Evolutionary conservation across 129 eudicot genomes (phyloP), one percentile per base, ranked within the genome.

Genomic region (Calendula officinalis): DNA sequence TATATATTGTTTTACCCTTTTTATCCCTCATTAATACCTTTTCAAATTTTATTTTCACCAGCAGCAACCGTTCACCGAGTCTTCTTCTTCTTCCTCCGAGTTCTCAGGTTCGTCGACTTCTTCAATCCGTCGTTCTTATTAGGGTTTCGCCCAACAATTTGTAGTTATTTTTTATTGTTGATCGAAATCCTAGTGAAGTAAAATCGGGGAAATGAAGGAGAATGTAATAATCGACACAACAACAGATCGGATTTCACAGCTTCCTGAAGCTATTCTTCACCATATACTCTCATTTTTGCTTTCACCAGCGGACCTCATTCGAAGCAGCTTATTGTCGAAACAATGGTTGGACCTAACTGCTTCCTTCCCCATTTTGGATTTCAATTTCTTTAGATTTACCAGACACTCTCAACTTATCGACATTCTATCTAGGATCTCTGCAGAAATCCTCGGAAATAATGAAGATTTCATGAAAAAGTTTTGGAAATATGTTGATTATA

Each of bases 311-410:
- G 32, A 51, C 9, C 41, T 56, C 11, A 8, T 34, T 10, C 42
- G 61, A 56, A 56, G 12, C 22, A 56, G 42, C 7, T 42, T 56
- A 4, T 14, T 56, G 4, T 56, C 61, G 6, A 56, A 56, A 11
- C 34, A 33, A 5, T 56, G 61, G 43, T 56, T 35, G 3, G 9
- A 8, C 34, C 43, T 56, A 9, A 56, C 61, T 0, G 42, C 61
- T 33, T 56, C 61, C 11, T 33, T 56, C 8, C 61, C 61, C 10
- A 9, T 34, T 56, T 33, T 56, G 40, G 42, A 56, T 33, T 56
- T 56, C 11, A 53, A 8, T 11, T 10, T 11, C 15, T 5, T 4
- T 10, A 33, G 5, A 10, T 56, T 53, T 32, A 53, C 36, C 52
- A 5, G 16, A 22, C 30, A 22, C 2, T 22, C 30, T 22, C 30